Evolutionary conservation across 2,329 filamentous ascomycete genomes (phyloP), one percentile per base, ranked within the genome.

Genomic region (Botrytis hyacinthi): DNA sequence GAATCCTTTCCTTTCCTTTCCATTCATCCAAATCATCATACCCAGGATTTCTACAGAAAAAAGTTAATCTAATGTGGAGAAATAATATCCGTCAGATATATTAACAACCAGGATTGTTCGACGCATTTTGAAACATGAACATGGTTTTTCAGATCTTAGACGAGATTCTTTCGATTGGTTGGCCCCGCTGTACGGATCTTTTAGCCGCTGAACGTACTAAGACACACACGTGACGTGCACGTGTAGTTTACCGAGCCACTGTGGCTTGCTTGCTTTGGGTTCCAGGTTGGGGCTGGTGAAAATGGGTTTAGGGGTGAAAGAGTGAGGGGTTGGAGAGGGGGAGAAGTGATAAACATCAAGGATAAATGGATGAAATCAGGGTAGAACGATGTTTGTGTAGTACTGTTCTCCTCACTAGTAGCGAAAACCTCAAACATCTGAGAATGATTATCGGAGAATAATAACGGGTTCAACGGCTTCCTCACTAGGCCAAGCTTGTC

Each of bases 51-150:
- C n/a, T 20, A n/a, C 46, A n/a, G 22, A n/a, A n/a, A 22, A 20
- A n/a, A 40, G 20, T 42, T 70, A 70, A 70, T 70, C 67, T 70
- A 70, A 22, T 40, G 57, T 60, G 62, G 65, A 67, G 63, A 73
- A 62, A 59, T 29, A 48, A 42, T 37, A 48, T 63, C 71, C 65
- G 46, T 68, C 71, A 70, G 29, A 73, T 70, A 72, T 42, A 66
- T 72, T 66, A 65, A 67, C 12, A 57, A 29, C 66, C 9, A 57
- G 66, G 66, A 57, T 57, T 8, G 12, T 8, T 29, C 26, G 37
- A 54, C 9, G 46, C 16, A 26, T 54, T 40, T 29, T 68, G 65
- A 68, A 68, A 68, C 65, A 68, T 40, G 65, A 63, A 37, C 65
- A 68, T 29, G 35, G 35, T 12, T 40, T 32, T 22, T 22, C 35